These are phyloP conservation scores for Irpex sp. DNA, from an alignment of 1,284 basidiomycete species.

Conservation along the genomic window DNA sequence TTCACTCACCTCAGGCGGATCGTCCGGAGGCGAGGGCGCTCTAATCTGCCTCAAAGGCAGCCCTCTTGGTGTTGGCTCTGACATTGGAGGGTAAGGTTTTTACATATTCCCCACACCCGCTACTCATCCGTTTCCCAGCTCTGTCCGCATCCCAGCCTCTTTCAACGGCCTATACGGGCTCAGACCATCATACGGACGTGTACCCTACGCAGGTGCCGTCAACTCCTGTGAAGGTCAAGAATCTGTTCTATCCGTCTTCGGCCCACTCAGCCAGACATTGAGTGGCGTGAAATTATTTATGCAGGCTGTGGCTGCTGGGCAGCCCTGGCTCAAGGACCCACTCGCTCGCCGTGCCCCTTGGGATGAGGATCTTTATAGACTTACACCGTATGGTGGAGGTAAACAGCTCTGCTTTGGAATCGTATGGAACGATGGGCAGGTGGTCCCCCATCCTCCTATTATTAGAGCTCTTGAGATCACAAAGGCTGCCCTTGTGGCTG, in stretches of 20 bases:
- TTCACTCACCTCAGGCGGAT: conserved; percentile 46
- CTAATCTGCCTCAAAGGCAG: conserved; percentile 59
- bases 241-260: conserved; percentile 67
- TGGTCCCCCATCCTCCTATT: conserved; percentile 72
- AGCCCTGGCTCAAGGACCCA: conserved; percentile 73
- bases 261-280: conserved; percentile 62
- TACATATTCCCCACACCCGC: neutral
- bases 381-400: conserved; percentile 56
- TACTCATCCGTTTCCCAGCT: conserved; percentile 19
- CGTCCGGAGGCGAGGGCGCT: conserved; percentile 56
- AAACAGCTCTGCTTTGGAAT: conserved; percentile 58
- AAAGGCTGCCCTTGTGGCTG: conserved; percentile 53
- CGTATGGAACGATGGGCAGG: conserved; percentile 58
- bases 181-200: conserved; percentile 65
- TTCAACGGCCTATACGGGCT: conserved; percentile 52
- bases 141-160: conserved; percentile 45
- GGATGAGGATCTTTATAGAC: conserved; percentile 56
- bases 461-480: conserved; percentile 57
- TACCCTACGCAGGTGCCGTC: conserved; percentile 64
- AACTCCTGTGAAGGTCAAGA: conserved; percentile 72
- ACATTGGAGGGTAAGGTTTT: conserved; percentile 58
- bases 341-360: conserved; percentile 60
- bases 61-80: conserved; percentile 67
- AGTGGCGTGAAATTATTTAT: conserved; percentile 61
- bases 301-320: conserved; percentile 49